phyloP scores from a whole-genome alignment of 2,329 filamentous ascomycete genomes.

The Botrytis paeoniae region DNA sequence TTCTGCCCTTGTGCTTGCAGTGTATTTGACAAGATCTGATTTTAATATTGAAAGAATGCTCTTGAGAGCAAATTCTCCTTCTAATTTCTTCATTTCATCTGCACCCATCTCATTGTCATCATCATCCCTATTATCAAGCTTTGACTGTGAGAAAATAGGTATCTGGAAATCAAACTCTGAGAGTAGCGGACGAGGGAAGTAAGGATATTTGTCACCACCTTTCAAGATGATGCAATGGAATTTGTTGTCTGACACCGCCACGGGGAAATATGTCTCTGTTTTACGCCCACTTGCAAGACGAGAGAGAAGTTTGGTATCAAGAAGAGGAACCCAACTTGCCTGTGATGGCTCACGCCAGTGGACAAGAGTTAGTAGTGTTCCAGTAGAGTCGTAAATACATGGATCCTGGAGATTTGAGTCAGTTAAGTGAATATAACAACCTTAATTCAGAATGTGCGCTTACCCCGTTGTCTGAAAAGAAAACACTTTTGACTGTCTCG shows the following conservation, averaged over 20 bases:
- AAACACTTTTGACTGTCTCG: conserved; percentile 72
- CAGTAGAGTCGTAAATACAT: conserved; percentile 92
- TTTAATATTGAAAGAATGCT: conserved; percentile 71
- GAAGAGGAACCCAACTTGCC: conserved; percentile 85
- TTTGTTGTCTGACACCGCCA: conserved; percentile 84
- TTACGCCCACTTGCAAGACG: conserved; percentile 83
- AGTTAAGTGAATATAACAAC: conserved; percentile 6
- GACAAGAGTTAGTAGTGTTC: conserved; percentile 79
- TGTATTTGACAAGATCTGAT: conserved; percentile 68
- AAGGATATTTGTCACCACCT: conserved; percentile 87
- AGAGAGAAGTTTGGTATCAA: conserved; percentile 81
- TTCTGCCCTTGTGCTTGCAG: conserved; percentile 61
- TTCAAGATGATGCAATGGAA: conserved; percentile 99
- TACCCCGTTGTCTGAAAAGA: conserved; percentile 90
- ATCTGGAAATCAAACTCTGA: conserved; percentile 92
- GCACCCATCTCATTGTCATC: conserved; percentile 41
- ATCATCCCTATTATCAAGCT: conserved; percentile 37
- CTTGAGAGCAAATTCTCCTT: conserved; percentile 77
- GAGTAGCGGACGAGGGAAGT: conserved; percentile 84
- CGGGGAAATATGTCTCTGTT: conserved; percentile 88
- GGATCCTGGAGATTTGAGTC: conserved; percentile 61
- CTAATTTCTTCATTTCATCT: conserved; percentile 62
- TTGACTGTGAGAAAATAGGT: conserved; percentile 62
- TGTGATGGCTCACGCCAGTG: conserved; percentile 87
- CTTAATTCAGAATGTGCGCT: conserved; percentile 37